A percentile compares a stretch with the other conserved stretches of the same genome.
phyloP scores from a whole-genome alignment of 495 filamentous ascomycete species.

The Aspergillus carlsbadensis region DNA sequence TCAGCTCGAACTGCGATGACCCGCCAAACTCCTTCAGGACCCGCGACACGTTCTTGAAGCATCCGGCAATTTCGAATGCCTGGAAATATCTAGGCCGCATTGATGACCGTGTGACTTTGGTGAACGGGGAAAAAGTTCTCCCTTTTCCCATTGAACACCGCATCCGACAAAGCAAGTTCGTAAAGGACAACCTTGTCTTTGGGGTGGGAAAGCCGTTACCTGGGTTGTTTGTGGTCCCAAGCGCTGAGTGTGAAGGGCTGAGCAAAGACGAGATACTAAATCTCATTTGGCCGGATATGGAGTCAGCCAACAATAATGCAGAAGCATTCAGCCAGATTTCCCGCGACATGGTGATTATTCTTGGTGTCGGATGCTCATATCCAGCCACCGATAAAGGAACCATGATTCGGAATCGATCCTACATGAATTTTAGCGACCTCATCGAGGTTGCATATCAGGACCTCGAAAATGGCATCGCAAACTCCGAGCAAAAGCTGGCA shows the following conservation, averaged over 20 bases:
- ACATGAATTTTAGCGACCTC: slow-evolving; percentile 38
- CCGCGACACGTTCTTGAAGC: slow-evolving; percentile 49
- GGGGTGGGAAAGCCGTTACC: slow-evolving; percentile 19
- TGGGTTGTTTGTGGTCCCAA: slow-evolving; percentile 42
- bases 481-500: slow-evolving; percentile 9
- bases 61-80: slow-evolving; percentile 47
- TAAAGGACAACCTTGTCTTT: slow-evolving; percentile 27
- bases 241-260: slow-evolving; percentile 22
- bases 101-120: slow-evolving; percentile 58
- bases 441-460: slow-evolving; percentile 40
- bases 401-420: slow-evolving; percentile 46
- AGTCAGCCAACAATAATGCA: slow-evolving; percentile 33
- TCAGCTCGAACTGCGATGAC: slow-evolving; percentile 58
- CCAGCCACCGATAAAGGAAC: slow-evolving; percentile 48
- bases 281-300: slow-evolving; percentile 41
- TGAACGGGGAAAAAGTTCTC: slow-evolving; percentile 70
- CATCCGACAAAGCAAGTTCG: slow-evolving; percentile 18
- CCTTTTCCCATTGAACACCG: slow-evolving; percentile 58
- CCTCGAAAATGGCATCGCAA: slow-evolving; percentile 1
- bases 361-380: slow-evolving; percentile 37
- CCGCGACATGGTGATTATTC: slow-evolving; percentile 41
- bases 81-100: slow-evolving; percentile 59
- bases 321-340: slow-evolving; percentile 48
- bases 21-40: slow-evolving; percentile 37
- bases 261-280: slow-evolving; percentile 36